Base-by-base conservation (phyloP, 495 filamentous ascomycete species). In the Aspergillus funiculosus region DNA sequence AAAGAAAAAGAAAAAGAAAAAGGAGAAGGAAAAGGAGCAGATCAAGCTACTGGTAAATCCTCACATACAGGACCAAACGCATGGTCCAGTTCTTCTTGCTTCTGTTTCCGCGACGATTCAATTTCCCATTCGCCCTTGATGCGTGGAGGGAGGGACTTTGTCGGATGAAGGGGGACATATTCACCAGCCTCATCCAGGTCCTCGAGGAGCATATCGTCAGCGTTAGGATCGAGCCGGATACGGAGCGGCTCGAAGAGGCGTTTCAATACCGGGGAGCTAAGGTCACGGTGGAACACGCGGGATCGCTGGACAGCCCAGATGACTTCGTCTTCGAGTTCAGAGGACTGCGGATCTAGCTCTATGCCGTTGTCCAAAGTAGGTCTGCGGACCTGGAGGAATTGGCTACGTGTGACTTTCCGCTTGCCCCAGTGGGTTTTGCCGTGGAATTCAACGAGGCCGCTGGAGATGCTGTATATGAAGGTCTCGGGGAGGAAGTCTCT, bases 401-500 rank as follows among this genome's bases (percentile, higher is more conserved):
- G 14, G 26, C 55, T 40, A 3, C 31, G 8, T 3, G 36, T 43
- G 10, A 52, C 8, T 17, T 50, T 32, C 4, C 14, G 14, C 1
- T 50, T 8, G 6, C 40, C 31, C 38, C 36, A 57, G 6, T 2
- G 19, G 5, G 52, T 58, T 17, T 10, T 14, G 6, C 62, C 59
- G 9, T 30, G n/a, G 19, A 61, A 56, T 27, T 42, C 0, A 8
- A 69, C 55, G 38, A 50, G 20, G 7, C 69, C 68, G 1, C 51
- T 52, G 0, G 38, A 11, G 1, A 59, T 71, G 21, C 31, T 19
- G 39, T 73, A 74, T 3, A 18, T 6, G 46, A 68, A 52, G 0
- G 41, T 40, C 14, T 59, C 54, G 0, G 68, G 73, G 10, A 81
- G 45, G 32, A 78, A 75, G 34, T 65, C 63, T 6, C 46, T 50